A percentile compares a stretch with the other conserved stretches of the same genome.
Conservation (phyloP, 345 rosid genomes). For the Schrenkiella parvula region DNA sequence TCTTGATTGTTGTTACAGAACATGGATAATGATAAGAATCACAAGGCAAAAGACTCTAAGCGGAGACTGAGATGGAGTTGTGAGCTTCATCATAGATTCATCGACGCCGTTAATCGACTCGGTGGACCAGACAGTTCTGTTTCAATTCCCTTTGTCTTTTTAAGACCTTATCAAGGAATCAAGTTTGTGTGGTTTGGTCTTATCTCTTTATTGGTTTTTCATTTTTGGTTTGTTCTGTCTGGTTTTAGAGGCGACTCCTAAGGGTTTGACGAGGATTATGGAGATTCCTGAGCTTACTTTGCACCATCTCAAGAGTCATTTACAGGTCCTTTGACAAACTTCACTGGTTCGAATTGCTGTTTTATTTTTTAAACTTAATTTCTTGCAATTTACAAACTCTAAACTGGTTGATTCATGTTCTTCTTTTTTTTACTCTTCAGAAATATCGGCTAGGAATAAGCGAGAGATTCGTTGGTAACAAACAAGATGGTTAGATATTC, state of each 20-base stretch:
- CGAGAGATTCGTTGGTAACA: not conserved
- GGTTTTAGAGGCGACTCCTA: not conserved
- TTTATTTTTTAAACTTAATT: not conserved
- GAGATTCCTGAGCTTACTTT: conserved; percentile 74
- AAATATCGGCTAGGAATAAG: not conserved
- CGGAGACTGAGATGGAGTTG: not conserved
- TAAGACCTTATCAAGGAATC: not conserved
- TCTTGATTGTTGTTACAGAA: not conserved
- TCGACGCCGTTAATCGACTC: not conserved
- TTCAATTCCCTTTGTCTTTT: not conserved
- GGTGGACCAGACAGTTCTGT: not conserved
- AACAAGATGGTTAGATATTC: not conserved
- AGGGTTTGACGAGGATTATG: conserved; percentile 62
- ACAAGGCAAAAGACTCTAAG: not conserved
- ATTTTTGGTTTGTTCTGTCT: not conserved
- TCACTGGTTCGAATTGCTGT: not conserved
- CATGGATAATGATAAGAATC: not conserved
- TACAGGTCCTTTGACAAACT: not conserved
- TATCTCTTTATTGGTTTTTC: not conserved
- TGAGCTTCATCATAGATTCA: conserved; percentile 3
- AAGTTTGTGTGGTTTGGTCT: not conserved
- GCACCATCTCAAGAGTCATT: not conserved
- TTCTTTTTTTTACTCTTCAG: not conserved
- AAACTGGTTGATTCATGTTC: not conserved
- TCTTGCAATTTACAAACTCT: not conserved